Base-by-base conservation (phyloP, 345 rosid genomes). In the Brassica incana region DNA sequence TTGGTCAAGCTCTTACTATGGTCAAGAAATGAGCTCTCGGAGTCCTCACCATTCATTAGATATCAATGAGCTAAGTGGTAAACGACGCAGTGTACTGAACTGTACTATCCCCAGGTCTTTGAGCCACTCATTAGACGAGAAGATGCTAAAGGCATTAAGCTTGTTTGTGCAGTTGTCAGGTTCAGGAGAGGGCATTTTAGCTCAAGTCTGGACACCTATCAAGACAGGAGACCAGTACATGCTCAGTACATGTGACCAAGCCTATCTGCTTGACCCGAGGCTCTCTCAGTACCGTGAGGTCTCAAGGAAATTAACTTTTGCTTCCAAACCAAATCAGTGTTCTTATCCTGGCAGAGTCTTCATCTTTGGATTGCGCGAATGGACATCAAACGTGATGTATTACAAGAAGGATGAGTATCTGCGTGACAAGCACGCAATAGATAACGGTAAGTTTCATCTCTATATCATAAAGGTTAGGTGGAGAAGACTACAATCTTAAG, bases 251-350 rank as follows among this genome's bases (percentile, higher is more conserved):
- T 86, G 82, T 75, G 90, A 95, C 71, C 97, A 92, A 56, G 95
- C 99, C 3, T 95, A 88, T 82, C 85, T 95, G 84, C 92, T 91
- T 35, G 97, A 92, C 67, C 88, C 89, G 58, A 86, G 78, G 84
- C 91, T 95, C 12, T 89, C 92, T 75, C 93, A 92, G 67, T 95
- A 88, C 77, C 97, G 99, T 69, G 98, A 95, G 78, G 90, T 88
- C 54, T 95, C 99, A 3, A 88, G 98, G 85, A 78, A 84, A 30
- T 92, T 75, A 81, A 87, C 85, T 3, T 95, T 95, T 81, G 81
- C 99, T 40, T 82, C 92, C 7, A 90, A 92, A 72, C 71, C 32
- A 45, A 90, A 88, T 73, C 84, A 88, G 0, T 85, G 87, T 27
- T 82, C 84, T 59, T 84, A 83, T 9, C 89, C 99, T 75, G 99